Evolutionary conservation across 23 red algal species (phyloP), one percentile per base, ranked within the genome.

Genomic region (Gracilaria gracilis): DNA sequence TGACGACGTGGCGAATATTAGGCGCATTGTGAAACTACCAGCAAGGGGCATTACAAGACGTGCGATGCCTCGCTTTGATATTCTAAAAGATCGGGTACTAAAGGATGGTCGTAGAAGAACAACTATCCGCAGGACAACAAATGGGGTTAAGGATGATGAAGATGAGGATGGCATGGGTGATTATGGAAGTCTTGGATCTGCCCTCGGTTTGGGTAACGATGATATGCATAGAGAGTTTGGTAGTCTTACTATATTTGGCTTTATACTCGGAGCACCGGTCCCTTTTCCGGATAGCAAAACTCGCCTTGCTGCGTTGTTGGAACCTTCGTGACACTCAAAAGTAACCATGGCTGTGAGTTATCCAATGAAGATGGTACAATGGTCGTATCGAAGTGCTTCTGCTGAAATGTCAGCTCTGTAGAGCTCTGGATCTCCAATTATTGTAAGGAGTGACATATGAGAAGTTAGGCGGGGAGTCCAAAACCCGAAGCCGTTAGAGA

Each of bases 21-120:
- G 72, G 46, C 38, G 34, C 38, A 25, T 51, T 50, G 6, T 21
- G 25, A 77, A 51, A 77, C 46, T 25, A 28, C 0, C 21, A 9
- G 23, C 72, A 77, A 50, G 72, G 27, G 21, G 12, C 50, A 42
- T 6, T 25, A 7, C n/a, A 77, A 46, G 72, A 25, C 72, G 39
- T 77, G 72, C 31, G 21, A 25, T n/a, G 16, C 40, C 40, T 28
- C 72, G 72, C 23, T 20, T 19, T 15, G 38, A 19, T 25, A 77
- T 77, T 50, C 50, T 42, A 14, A 46, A 20, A 20, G 46, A 42
- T 19, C 72, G 72, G 19, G 42, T 77, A 77, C 23, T 51, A 6
- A 77, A 77, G 72, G 72, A 77, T 49, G 25, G 6, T 9, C 72
- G 42, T 48, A 77, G 39, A 77, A 48, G 72, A 51, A 50, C 40